Conservation (phyloP, 2,329 filamentous ascomycete genomes). For the Apiospora pterosperma region DNA sequence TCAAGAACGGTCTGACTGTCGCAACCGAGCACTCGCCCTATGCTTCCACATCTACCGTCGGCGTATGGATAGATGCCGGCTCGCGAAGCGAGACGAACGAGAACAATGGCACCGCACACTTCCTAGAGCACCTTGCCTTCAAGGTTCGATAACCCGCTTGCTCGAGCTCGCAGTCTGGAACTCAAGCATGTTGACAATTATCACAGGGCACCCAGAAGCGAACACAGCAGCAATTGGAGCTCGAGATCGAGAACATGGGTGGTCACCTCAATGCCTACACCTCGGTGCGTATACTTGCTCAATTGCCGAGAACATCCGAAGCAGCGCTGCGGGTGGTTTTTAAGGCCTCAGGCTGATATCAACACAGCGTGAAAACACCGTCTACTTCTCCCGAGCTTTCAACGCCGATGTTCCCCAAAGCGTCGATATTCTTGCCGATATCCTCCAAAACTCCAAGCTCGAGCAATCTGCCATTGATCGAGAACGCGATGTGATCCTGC, state of each 20-base stretch:
- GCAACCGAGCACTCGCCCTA: slow-evolving; percentile 97
- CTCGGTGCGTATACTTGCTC: slow-evolving; percentile 63
- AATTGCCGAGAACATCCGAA: background rate
- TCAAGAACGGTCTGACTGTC: slow-evolving; percentile 97
- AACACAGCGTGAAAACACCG: slow-evolving; percentile 89
- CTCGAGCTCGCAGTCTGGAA: background rate
- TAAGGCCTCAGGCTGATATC: background rate
- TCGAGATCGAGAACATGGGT: slow-evolving; percentile 99
- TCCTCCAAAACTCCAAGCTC: slow-evolving; percentile 98
- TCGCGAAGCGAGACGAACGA: slow-evolving; percentile 96
- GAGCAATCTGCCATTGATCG: slow-evolving; percentile 90
- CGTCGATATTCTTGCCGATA: slow-evolving; percentile 98
- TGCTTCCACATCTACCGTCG: slow-evolving; percentile 96
- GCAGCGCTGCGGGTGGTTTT: background rate
- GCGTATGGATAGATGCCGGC: slow-evolving; percentile 99
- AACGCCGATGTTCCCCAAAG: slow-evolving; percentile 95
- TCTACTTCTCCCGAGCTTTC: slow-evolving; percentile 99
- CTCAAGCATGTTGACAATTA: slow-evolving; percentile 14
- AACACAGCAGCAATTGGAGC: slow-evolving; percentile 94
- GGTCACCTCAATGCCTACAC: slow-evolving; percentile 99
- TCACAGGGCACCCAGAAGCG: slow-evolving; percentile 83
- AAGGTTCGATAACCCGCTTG: slow-evolving; percentile 61
- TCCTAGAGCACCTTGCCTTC: slow-evolving; percentile 99
- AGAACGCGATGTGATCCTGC: slow-evolving; percentile 96
- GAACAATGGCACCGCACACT: slow-evolving; percentile 99